A percentile compares a stretch with the other conserved stretches of the same genome.
These are phyloP conservation scores for Austropuccinia psidii DNA, from an alignment of 1,284 basidiomycete species.

Conservation along the genomic window DNA sequence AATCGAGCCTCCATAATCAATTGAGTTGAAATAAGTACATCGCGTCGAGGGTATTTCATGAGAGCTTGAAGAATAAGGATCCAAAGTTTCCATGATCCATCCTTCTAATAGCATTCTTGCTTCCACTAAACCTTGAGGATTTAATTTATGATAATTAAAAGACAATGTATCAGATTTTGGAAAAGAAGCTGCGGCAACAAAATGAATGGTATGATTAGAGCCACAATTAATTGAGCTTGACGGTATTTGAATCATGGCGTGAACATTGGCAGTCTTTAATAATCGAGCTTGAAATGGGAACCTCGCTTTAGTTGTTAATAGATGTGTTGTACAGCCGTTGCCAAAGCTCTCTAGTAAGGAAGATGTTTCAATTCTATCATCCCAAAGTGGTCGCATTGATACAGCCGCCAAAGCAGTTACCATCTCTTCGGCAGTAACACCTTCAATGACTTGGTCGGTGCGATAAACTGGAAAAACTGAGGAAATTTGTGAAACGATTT, in stretches of 20 bases:
- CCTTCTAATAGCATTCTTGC: constrained; percentile 82
- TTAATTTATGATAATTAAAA: constrained; percentile 67
- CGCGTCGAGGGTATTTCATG: constrained; percentile 90
- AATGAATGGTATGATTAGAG: constrained; percentile 49
- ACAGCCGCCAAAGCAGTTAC: constrained; percentile 65
- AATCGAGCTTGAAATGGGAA: constrained; percentile 89
- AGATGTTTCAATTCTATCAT: constrained; percentile 67
- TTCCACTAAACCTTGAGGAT: constrained; percentile 64
- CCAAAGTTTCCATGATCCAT: constrained; percentile 93
- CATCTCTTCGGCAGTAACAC: constrained; percentile 80
- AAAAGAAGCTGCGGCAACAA: constrained; percentile 49
- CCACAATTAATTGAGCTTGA: constrained; percentile 50
- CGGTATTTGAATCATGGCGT: constrained; percentile 57
- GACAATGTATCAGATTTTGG: constrained; percentile 60
- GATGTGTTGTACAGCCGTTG: constrained; percentile 60
- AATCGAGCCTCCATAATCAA: constrained; percentile 81
- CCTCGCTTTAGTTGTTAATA: constrained; percentile 46
- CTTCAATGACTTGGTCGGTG: constrained; percentile 86
- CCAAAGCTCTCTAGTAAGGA: constrained; percentile 71
- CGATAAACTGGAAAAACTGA: constrained; percentile 74
- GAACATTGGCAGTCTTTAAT: constrained; percentile 68
- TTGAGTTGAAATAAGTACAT: constrained; percentile 75
- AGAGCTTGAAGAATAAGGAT: constrained; percentile 91
- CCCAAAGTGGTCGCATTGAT: constrained; percentile 72
- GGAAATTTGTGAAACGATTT: constrained; percentile 68